Percentiles rank a stretch among this genome's conserved stretches.
Conservation (phyloP, 768 basidiomycete species). For the Boletus pseudopeckii region DNA sequence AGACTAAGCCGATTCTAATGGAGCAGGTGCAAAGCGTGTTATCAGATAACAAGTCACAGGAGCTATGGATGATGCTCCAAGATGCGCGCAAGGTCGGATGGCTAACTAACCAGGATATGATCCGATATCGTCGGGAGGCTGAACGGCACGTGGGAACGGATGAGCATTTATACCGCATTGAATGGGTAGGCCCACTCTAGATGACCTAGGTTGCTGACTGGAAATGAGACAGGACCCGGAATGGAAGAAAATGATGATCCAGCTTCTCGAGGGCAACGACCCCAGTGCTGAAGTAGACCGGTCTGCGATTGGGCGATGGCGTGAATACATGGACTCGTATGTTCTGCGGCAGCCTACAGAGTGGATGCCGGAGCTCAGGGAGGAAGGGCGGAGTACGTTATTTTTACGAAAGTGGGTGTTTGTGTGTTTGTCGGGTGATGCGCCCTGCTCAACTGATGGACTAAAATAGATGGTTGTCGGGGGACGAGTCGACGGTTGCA, state of each 20-base stretch:
- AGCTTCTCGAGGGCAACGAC: conserved; percentile 59
- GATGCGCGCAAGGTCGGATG: conserved; percentile 52
- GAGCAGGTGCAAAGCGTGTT: conserved; percentile 81
- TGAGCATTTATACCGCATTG: conserved; percentile 72
- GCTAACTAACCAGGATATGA: conserved; percentile 60
- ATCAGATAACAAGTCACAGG: conserved; percentile 82
- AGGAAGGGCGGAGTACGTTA: conserved; percentile 36
- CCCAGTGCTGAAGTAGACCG: conserved; percentile 59
- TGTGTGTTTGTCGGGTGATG: conserved; percentile 6
- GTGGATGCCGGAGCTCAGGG: conserved; percentile 50
- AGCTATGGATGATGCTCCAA: conserved; percentile 75
- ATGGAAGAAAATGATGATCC: conserved; percentile 54
- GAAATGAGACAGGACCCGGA: conserved; percentile 47
- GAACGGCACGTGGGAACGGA: conserved; percentile 72
- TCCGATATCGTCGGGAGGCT: conserved; percentile 77
- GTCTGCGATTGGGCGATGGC: conserved; percentile 55
- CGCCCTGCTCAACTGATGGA: conserved; percentile 24
- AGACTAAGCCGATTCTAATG: conserved; percentile 4
- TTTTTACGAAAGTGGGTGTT: conserved; percentile 59
- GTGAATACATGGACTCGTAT: conserved; percentile 71
- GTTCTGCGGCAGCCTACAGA: conserved; percentile 70
- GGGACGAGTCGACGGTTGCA: conserved; percentile 25
- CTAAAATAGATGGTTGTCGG: conserved; percentile 52
- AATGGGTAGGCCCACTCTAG: conserved; percentile 57
- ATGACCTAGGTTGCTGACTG: conserved; percentile 7